phyloP scores from a whole-genome alignment of 192 early-diverging fungal species.

The Coemansia sp. region DNA sequence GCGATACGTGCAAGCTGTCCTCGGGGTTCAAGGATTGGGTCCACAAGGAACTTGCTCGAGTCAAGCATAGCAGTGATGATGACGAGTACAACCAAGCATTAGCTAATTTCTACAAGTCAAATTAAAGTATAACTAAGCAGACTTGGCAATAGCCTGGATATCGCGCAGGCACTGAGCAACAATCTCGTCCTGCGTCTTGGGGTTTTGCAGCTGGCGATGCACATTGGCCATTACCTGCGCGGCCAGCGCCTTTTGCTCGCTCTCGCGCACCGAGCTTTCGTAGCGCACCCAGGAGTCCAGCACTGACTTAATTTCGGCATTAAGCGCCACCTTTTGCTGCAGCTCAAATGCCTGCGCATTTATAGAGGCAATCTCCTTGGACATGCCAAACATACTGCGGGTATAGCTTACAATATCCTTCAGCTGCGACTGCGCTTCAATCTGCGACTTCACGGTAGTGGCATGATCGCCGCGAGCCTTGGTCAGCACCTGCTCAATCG shows the following conservation, averaged over 20 bases:
- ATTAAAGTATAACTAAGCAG: slow-evolving; percentile 15
- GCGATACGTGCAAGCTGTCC: slow-evolving; percentile 17
- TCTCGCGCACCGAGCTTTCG: slow-evolving; percentile 88
- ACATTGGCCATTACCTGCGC: slow-evolving; percentile 76
- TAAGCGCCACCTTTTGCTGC: slow-evolving; percentile 84
- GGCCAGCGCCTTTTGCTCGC: slow-evolving; percentile 86
- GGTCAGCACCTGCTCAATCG: slow-evolving; percentile 77
- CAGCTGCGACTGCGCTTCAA: slow-evolving; percentile 87
- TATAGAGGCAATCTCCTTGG: slow-evolving; percentile 90
- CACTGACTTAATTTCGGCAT: slow-evolving; percentile 78
- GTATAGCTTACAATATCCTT: slow-evolving; percentile 92
- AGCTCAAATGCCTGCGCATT: slow-evolving; percentile 93
- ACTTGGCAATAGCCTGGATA: slow-evolving; percentile 49
- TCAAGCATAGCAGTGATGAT: slow-evolving; percentile 6
- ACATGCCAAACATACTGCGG: slow-evolving; percentile 89
- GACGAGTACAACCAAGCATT: slow-evolving; percentile 38
- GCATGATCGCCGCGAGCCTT: slow-evolving; percentile 91
- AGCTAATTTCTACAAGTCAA: not conserved
- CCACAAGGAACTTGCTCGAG: slow-evolving; percentile 14
- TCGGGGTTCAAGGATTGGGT: slow-evolving; percentile 17
- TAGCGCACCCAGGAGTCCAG: slow-evolving; percentile 98
- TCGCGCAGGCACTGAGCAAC: slow-evolving; percentile 54
- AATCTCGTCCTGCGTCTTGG: slow-evolving; percentile 53
- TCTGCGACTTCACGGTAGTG: slow-evolving; percentile 82
- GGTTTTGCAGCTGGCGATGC: slow-evolving; percentile 44